Evolutionary conservation across 106 monocot species (phyloP).

Genomic region (Chionographis japonica): DNA sequence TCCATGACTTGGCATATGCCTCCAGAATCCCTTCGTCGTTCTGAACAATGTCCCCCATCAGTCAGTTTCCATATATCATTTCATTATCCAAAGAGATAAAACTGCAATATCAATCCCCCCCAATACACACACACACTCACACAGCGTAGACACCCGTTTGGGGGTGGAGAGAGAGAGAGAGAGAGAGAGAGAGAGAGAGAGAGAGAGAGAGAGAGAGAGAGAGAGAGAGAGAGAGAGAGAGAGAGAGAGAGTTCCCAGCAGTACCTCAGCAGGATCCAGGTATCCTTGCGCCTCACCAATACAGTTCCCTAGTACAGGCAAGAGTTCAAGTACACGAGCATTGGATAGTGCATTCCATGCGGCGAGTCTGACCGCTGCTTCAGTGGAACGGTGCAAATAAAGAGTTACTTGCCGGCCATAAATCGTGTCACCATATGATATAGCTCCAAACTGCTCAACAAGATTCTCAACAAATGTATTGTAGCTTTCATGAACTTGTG

Average conservation of each 20-base stretch:
- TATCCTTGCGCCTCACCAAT: slow-evolving; percentile 62
- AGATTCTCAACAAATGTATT: slow-evolving; percentile 76
- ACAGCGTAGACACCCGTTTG: too few species aligned
- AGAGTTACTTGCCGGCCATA: slow-evolving; percentile 81
- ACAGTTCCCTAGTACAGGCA: slow-evolving; percentile 67
- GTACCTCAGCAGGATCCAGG: slow-evolving; percentile 80
- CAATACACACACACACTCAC: too few species aligned
- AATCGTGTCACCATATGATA: slow-evolving; percentile 83
- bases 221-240: neutral
- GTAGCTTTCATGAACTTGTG: slow-evolving; percentile 67
- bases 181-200: neutral
- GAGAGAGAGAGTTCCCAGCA: neutral
- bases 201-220: neutral
- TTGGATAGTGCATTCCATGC: slow-evolving; percentile 79
- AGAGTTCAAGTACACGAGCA: slow-evolving; percentile 62
- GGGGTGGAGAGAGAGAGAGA: neutral
- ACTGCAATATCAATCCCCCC: too few species aligned
- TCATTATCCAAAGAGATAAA: neutral
- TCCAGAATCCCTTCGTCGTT: slow-evolving; percentile 76
- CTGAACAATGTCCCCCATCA: slow-evolving; percentile 22
- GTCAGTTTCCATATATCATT: neutral
- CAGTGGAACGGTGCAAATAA: slow-evolving; percentile 73
- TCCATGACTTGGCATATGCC: slow-evolving; percentile 83
- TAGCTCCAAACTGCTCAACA: slow-evolving; percentile 84
- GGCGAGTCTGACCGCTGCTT: slow-evolving; percentile 48